These are phyloP conservation scores for Reticulascus tulasneorum DNA, from an alignment of 2,329 filamentous ascomycete genomes.

Conservation along the genomic window DNA sequence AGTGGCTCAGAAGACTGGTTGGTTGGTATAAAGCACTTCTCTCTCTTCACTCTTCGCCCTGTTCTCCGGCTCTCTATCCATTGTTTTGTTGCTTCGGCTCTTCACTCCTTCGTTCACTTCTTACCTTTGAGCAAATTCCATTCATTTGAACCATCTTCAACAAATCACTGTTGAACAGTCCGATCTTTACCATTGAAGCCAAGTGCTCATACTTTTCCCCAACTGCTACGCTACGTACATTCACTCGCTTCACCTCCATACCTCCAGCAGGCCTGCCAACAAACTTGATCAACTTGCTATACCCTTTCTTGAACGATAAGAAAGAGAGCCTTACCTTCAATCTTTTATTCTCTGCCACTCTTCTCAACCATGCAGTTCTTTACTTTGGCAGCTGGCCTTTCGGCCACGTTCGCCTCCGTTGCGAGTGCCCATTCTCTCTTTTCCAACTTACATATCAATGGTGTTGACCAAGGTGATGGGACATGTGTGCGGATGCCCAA, in stretches of 20 bases:
- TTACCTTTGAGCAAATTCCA: conserved; percentile 10
- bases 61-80: conserved; percentile 4
- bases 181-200: conserved; percentile 8
- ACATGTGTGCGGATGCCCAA: conserved; percentile 67
- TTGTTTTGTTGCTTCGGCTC: conserved; percentile 11
- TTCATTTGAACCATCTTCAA: conserved; percentile 8
- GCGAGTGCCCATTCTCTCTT: conserved; percentile 57
- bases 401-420: conserved; percentile 28
- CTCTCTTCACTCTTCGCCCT: conserved; percentile 5
- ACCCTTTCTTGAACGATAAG: conserved; percentile 1
- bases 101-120: conserved; percentile 11
- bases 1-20: no score
- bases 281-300: conserved; percentile 2
- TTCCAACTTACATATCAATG: conserved; percentile 60
- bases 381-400: conserved; percentile 27
- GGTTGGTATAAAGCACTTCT: conserved; percentile 13
- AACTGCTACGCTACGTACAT: no score
- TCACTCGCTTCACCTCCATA: conserved; percentile 5
- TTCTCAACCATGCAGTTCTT: conserved; percentile 32
- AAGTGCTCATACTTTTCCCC: conserved; percentile 9
- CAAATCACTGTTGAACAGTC: conserved; percentile 15
- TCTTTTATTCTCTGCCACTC: conserved; percentile 2
- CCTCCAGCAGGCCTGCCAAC: conserved; percentile 12
- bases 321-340: background rate
- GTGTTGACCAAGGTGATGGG: conserved; percentile 63